phyloP scores from a whole-genome alignment of 2,329 filamentous ascomycete genomes.

The Exophiala bonariae region DNA sequence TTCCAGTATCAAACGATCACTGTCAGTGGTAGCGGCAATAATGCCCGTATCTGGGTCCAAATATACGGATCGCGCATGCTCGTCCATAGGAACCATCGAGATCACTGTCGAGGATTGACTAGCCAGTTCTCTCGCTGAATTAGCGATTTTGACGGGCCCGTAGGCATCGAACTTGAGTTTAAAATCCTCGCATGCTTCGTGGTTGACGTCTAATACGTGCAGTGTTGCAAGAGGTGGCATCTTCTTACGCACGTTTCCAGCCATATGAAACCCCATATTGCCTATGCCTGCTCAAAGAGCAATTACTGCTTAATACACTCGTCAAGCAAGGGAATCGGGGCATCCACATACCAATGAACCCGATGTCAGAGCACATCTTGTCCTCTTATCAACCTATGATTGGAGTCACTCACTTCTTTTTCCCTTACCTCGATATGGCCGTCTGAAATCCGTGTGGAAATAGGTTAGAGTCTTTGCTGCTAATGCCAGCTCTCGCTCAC shows the following conservation, averaged over 20 bases:
- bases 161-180: background rate
- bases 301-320: no score
- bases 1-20: constrained; percentile 4
- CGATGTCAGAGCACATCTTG: background rate
- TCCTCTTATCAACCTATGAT: no score
- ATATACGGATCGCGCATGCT: constrained; percentile 5
- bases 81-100: constrained; percentile 6
- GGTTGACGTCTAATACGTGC: constrained; percentile 5
- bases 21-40: constrained; percentile 3
- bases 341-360: background rate
- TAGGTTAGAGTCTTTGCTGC: no score
- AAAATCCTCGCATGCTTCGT: background rate
- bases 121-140: constrained; percentile 7
- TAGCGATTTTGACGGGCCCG: constrained; percentile 1
- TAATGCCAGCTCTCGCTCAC: no score
- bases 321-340: background rate
- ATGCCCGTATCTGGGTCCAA: constrained; percentile 3
- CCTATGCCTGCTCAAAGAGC: constrained; percentile 1
- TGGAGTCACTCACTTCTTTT: no score
- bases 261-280: constrained; percentile 10
- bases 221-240: constrained; percentile 4
- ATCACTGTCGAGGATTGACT: background rate
- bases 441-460: no score
- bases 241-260: constrained; percentile 8
- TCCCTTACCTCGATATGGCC: no score